These are phyloP conservation scores for Torulaspora pretoriensis DNA, from an alignment of 1,139 yeast species.

Conservation along the genomic window DNA sequence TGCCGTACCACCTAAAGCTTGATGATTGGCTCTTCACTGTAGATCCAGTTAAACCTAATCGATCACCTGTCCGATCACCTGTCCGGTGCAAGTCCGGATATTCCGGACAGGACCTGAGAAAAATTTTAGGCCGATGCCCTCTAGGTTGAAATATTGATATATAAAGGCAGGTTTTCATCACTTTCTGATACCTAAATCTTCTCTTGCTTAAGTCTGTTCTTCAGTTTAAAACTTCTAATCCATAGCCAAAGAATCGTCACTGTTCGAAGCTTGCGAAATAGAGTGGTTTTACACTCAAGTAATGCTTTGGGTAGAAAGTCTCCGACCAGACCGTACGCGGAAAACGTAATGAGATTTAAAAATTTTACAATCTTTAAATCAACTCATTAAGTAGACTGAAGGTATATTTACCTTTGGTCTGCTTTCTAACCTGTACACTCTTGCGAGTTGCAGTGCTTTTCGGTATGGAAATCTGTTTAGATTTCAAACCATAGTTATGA, in stretches of 20 bases:
- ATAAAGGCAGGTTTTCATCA: not conserved
- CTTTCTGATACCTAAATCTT: not conserved
- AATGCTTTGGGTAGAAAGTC: constrained; percentile 88
- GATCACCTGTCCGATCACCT: not conserved
- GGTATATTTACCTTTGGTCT: constrained; percentile 5
- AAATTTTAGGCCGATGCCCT: constrained; percentile 5
- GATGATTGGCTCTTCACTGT: not conserved
- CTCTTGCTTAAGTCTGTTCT: not conserved
- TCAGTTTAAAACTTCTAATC: constrained; percentile 19
- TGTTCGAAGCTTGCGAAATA: constrained; percentile 69
- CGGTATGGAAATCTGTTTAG: constrained; percentile 56
- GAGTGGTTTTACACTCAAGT: constrained; percentile 25
- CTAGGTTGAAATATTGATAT: not conserved
- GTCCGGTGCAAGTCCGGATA: constrained; percentile 7
- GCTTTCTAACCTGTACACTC: constrained; percentile 18
- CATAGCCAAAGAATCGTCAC: constrained; percentile 68
- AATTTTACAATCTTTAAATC: constrained; percentile 37
- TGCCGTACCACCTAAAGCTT: too few species aligned
- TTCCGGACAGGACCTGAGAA: constrained; percentile 5
- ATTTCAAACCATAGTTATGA: constrained; percentile 75
- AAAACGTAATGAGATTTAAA: constrained; percentile 43
- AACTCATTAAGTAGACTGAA: constrained; percentile 31
- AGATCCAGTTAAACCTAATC: not conserved
- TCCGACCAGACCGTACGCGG: constrained; percentile 67
- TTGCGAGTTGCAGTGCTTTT: constrained; percentile 30